Conservation (phyloP, 495 filamentous ascomycete species). For the Podospora australis region DNA sequence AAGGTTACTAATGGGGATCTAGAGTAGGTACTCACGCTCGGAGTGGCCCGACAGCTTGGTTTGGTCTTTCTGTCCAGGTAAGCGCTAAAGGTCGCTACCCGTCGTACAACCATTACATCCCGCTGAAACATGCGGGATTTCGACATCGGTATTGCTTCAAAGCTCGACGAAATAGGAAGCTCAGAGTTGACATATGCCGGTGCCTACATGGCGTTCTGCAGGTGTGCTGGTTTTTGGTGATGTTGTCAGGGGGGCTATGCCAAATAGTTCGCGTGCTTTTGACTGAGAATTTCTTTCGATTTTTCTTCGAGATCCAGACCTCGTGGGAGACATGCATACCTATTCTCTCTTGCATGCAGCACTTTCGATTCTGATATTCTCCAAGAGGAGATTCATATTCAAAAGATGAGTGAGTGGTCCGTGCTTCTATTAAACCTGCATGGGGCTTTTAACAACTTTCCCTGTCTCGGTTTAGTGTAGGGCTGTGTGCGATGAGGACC, state of each 20-base stretch:
- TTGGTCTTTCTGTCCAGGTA: too few species aligned
- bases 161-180: conserved; percentile 2
- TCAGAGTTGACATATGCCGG: conserved; percentile 3
- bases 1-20: neutral
- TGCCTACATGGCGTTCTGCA: neutral
- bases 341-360: too few species aligned
- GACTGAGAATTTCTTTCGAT: neutral
- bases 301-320: too few species aligned
- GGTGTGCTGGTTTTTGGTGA: neutral
- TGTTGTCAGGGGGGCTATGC: neutral
- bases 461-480: conserved; percentile 7
- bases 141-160: neutral
- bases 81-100: neutral
- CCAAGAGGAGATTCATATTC: too few species aligned
- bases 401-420: conserved; percentile 3
- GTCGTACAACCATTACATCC: neutral
- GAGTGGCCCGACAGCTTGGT: too few species aligned
- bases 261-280: neutral
- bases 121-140: neutral
- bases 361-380: too few species aligned
- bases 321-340: too few species aligned
- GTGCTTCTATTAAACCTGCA: conserved; percentile 1
- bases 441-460: neutral
- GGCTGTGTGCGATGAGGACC: conserved; percentile 8
- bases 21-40: neutral